Base-by-base conservation (phyloP, 306 rosid genomes). In the Nissolia schottii region DNA sequence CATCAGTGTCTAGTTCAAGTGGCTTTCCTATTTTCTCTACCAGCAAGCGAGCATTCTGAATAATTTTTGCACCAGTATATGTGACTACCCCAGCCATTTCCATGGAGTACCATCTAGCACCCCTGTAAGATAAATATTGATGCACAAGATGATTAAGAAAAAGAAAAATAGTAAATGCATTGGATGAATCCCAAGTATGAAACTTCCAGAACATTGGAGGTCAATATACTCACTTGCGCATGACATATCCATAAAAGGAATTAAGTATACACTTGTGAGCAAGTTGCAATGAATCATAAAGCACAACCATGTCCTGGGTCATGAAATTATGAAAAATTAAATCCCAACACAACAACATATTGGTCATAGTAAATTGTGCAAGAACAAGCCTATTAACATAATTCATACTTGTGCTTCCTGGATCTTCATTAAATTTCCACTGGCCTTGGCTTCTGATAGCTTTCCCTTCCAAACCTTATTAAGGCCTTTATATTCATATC, bases 21-120 rank as follows among this genome's bases (percentile, higher is more conserved):
- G 98, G 98, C 76, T 91, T 94, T 80, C 98, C 98, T 80, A 94
- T 94, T 86, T 87, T 94, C 69, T 94, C 98, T 59, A 94, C 92
- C 57, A 94, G 87, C 74, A 94, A 67, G 34, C 97, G 92, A 40
- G 98, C 97, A 86, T 91, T 94, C 86, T 94, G 98, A 77, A 94
- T 94, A 32, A 94, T 94, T 87, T 94, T 94, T 61, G 98, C 98
- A 75, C 98, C 98, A 41, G 98, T 94, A 84, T 94, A 91, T n/a
- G 98, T 94, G 80, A 94, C 98, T 58, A 94, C 98, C 41, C 98
- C 98, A 67, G 98, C 98, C 98, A 94, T 94, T 91, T 94, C 98
- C 98, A 94, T 94, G 24, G 98, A 94, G 75, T 94, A 94, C 98
- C 98, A 94, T 86, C 98, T 85, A 55, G 98, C 98, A 60, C 98